Base-by-base conservation (phyloP, 1,284 basidiomycete genomes). In the Ustilago xerochloae region DNA sequence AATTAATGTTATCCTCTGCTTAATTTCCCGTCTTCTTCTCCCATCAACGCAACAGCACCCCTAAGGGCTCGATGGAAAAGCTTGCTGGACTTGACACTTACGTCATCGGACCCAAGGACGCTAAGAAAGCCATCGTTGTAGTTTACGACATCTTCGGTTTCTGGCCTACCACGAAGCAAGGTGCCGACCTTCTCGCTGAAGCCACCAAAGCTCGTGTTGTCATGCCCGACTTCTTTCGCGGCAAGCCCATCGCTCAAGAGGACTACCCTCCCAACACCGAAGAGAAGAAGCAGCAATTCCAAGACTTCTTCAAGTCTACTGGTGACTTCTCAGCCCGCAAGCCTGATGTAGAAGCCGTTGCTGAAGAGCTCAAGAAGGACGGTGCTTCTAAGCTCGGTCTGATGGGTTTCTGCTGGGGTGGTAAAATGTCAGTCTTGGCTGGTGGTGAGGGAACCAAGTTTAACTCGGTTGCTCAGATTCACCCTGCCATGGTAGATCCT, bases 141-240 rank as follows among this genome's bases (percentile, higher is more conserved):
- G 87, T 90, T 46, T 90, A 87, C 74, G 90, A 91, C 79, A 90
- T 90, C 75, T 90, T 91, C 72, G 90, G 89, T 86, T 89, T 77
- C 77, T 78, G 77, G 60, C 85, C 86, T 32, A 86, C 87, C 74
- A 86, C 86, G 57, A 75, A 86, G 59, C 87, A 87, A 75, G 86
- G 86, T 78, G 79, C 74, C 32, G 90, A 91, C 80, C 88, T 90
- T 51, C 86, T 91, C 57, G 89, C 89, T 9, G 78, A 80, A 6
- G 59, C 74, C n/a, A 73, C 72, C 68, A 78, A 80, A 57, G 59
- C 79, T 63, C 80, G 87, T 26, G 88, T 90, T 16, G 86, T 89
- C 75, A 89, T 90, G 88, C 90, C 90, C 29, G 89, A 90, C 83
- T 90, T 90, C 82, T 89, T 90, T 82, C 88, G 88, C 16, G 81